Evolutionary conservation across 2,329 filamentous ascomycete genomes (phyloP).

Genomic region (Fusarium goolgardi): DNA sequence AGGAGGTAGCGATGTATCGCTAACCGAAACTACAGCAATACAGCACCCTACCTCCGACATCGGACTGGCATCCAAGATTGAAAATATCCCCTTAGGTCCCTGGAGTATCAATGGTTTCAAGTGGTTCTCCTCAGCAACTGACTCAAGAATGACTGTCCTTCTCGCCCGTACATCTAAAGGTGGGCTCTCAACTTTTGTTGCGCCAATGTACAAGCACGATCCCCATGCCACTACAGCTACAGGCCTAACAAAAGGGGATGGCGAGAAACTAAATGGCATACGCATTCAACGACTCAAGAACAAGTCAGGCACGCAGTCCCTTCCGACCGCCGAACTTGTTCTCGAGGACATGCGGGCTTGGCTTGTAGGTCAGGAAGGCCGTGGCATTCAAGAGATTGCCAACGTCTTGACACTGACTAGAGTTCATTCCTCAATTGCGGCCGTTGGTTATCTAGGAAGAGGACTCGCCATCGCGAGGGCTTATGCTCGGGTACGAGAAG

Average conservation of each 20-base stretch:
- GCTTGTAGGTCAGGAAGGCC: conserved; percentile 73
- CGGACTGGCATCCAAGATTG: conserved; percentile 32
- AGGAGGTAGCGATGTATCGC: conserved; percentile 76
- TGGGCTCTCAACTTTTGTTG: conserved; percentile 63
- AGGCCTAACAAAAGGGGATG: conserved; percentile 42
- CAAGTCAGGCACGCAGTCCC: conserved; percentile 75
- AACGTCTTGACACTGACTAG: conserved; percentile 76
- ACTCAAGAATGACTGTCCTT: conserved; percentile 66
- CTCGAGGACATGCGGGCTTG: conserved; percentile 71
- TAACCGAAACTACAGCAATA: conserved; percentile 72
- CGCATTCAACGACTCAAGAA: conserved; percentile 76
- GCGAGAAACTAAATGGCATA: conserved; percentile 71
- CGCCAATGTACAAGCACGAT: conserved; percentile 66
- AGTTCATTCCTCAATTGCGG: conserved; percentile 66
- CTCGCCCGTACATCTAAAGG: conserved; percentile 66
- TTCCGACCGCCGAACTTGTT: conserved; percentile 79
- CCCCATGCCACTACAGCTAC: conserved; percentile 48
- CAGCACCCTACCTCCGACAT: conserved; percentile 23
- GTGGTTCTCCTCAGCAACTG: conserved; percentile 58
- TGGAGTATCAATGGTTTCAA: conserved; percentile 76
- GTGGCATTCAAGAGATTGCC: conserved; percentile 75
- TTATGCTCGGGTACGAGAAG: conserved; percentile 67
- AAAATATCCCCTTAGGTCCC: conserved; percentile 60
- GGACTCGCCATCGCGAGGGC: conserved; percentile 68
- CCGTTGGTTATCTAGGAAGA: conserved; percentile 65